These are phyloP conservation scores for Metroxylon sagu DNA, from an alignment of 176 grass and related monocot species.

Conservation along the genomic window DNA sequence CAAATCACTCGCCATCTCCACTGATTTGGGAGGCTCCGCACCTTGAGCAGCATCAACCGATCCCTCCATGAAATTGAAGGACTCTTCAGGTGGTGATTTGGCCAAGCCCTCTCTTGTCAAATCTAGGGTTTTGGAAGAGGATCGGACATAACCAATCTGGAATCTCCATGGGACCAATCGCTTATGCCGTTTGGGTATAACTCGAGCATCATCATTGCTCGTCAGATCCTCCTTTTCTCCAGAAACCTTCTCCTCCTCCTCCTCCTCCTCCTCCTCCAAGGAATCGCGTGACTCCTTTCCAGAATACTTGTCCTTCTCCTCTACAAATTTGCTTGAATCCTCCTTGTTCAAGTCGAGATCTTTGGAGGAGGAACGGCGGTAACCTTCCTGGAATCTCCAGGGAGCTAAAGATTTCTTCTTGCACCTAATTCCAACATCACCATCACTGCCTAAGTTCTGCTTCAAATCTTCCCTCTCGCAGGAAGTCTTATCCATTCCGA, in stretches of 20 bases:
- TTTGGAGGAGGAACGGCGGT: neutral
- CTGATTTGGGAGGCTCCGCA: neutral
- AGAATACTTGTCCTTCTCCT: too few relatives aligned
- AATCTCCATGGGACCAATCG: conserved; percentile 65
- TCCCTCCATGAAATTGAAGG: conserved; percentile 13
- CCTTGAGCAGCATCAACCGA: conserved; percentile 9
- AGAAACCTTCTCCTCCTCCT: neutral
- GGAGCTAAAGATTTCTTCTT: conserved; percentile 1
- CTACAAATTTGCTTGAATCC: neutral
- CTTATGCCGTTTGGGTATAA: conserved; percentile 39
- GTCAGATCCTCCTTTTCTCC: neutral
- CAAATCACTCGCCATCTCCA: neutral
- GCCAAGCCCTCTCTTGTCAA: too few relatives aligned
- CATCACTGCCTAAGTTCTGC: neutral
- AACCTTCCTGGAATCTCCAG: conserved; percentile 1
- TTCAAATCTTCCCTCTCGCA: neutral
- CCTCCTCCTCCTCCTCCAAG: too few relatives aligned
- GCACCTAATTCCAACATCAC: neutral
- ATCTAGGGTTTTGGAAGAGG: conserved; percentile 27
- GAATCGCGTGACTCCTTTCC: too few relatives aligned
- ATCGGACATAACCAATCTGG: conserved; percentile 41
- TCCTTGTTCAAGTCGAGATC: neutral
- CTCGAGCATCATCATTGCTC: conserved; percentile 4
- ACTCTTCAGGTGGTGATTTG: too few relatives aligned
- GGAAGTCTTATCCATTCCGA: neutral